Percentiles rank a stretch among this genome's conserved stretches.
phyloP scores from a whole-genome alignment of 495 filamentous ascomycete genomes.

The Cairneyella variabilis region DNA sequence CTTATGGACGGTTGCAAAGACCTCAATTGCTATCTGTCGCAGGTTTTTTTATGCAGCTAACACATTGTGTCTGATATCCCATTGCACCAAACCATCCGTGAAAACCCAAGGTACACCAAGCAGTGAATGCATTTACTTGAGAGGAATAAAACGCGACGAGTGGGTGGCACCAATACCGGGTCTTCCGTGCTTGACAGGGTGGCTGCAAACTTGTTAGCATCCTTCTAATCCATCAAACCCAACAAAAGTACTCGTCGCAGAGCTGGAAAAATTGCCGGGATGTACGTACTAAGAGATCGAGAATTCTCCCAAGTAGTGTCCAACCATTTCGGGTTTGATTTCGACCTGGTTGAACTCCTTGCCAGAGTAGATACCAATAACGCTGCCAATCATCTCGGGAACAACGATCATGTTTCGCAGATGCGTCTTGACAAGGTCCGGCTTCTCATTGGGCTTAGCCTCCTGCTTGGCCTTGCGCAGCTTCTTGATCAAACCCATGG shows the following conservation, averaged over 20 bases:
- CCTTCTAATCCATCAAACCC: conserved; percentile 9
- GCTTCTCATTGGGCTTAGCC: conserved; percentile 99
- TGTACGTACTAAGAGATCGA: conserved; percentile 94
- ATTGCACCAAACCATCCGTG: conserved; percentile 15
- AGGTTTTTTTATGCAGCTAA: conserved; percentile 9
- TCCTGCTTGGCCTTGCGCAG: conserved; percentile 99
- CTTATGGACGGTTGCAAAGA: conserved; percentile 22
- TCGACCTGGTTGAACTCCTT: conserved; percentile 99
- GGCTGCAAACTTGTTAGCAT: conserved; percentile 56
- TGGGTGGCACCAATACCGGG: conserved; percentile 99
- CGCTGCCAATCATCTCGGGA: conserved; percentile 97
- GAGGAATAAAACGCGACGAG: conserved; percentile 99
- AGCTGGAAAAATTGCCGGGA: background rate
- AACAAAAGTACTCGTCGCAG: background rate
- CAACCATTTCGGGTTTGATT: conserved; percentile 99
- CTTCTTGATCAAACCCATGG: conserved; percentile 99
- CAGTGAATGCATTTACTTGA: conserved; percentile 90
- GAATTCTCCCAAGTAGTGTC: conserved; percentile 98
- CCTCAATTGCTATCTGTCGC: conserved; percentile 23
- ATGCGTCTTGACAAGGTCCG: conserved; percentile 96
- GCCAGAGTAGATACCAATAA: conserved; percentile 98
- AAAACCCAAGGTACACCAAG: conserved; percentile 13
- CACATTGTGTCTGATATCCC: conserved; percentile 9
- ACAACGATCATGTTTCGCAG: conserved; percentile 99
- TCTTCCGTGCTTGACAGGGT: conserved; percentile 99